Evolutionary conservation across 345 rosid species (phyloP).

Genomic region (Gossypium rotundifolium): DNA sequence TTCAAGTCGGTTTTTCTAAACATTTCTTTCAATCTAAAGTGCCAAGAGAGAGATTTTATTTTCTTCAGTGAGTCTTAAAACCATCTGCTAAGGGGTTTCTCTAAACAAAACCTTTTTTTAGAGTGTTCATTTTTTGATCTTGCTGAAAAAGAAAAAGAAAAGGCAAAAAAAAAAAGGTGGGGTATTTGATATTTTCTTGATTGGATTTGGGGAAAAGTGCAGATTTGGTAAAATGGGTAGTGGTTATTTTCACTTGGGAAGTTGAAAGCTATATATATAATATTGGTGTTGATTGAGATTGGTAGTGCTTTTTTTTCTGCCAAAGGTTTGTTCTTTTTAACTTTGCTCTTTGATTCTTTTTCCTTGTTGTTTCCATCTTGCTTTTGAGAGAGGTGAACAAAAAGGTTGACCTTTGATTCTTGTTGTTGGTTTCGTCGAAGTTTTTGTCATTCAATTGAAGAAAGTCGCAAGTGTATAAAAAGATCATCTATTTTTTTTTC

Average conservation of each 20-base stretch:
- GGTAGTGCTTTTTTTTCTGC: not conserved
- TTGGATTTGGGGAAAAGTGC: not conserved
- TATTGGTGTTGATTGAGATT: slow-evolving; percentile 13
- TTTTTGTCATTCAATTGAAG: not conserved
- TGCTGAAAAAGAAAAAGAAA: not conserved
- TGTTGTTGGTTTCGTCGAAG: not conserved
- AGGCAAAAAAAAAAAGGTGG: too few relatives aligned
- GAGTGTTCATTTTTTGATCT: not conserved
- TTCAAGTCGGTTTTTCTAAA: not conserved
- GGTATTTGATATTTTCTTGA: not conserved
- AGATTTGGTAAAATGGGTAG: not conserved
- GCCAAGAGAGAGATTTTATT: not conserved
- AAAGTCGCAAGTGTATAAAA: not conserved
- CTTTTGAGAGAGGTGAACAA: not conserved
- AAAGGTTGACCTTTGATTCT: not conserved
- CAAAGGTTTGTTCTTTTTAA: slow-evolving; percentile 3
- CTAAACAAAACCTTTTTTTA: not conserved
- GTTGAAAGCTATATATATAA: not conserved
- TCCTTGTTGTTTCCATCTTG: not conserved
- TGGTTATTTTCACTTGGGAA: slow-evolving; percentile 6
- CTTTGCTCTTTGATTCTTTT: not conserved
- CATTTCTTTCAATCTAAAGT: not conserved
- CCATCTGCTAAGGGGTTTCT: not conserved
- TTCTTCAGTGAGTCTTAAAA: not conserved
- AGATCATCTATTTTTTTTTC: not conserved